A percentile compares a stretch with the other conserved stretches of the same genome.
Conservation (phyloP, 352 stramenopile species). For the Globisporangium polare region DNA sequence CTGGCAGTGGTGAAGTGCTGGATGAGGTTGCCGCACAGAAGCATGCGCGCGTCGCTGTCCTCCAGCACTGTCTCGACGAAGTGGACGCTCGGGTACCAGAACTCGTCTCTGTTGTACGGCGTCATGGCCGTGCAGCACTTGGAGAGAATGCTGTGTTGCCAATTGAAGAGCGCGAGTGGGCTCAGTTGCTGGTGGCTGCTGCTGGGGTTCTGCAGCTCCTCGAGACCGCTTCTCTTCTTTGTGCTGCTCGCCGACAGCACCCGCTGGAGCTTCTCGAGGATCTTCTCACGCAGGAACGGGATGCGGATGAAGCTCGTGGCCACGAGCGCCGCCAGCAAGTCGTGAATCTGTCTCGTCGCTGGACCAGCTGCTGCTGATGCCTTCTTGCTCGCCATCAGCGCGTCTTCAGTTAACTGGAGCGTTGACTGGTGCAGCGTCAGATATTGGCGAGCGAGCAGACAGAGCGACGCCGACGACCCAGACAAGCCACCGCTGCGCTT, state of each 20-base stretch:
- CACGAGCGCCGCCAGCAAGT: constrained; percentile 39
- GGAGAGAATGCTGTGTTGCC: constrained; percentile 40
- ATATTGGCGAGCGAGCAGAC: constrained; percentile 44
- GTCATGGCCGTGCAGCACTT: constrained; percentile 48
- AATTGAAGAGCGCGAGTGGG: constrained; percentile 50
- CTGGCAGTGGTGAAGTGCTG: constrained; percentile 41
- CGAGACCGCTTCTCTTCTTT: neutral
- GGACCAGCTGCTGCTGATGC: neutral
- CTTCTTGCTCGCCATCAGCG: constrained; percentile 18
- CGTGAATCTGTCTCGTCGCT: constrained; percentile 9
- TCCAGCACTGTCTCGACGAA: constrained; percentile 33
- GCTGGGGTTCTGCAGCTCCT: constrained; percentile 6
- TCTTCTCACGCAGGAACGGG: constrained; percentile 43
- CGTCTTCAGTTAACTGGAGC: constrained; percentile 45
- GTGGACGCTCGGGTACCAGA: constrained; percentile 28
- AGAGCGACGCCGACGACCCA: constrained; percentile 28
- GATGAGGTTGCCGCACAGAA: constrained; percentile 56
- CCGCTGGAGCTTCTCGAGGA: constrained; percentile 42
- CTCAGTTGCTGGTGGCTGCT: constrained; percentile 28
- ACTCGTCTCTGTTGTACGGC: constrained; percentile 40
- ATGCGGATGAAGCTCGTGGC: constrained; percentile 54
- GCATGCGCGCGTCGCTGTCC: constrained; percentile 31
- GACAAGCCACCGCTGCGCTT: constrained; percentile 21
- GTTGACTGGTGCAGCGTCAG: constrained; percentile 62
- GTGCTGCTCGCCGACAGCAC: constrained; percentile 14